phyloP scores from a whole-genome alignment of 331 rosid genomes.

The Rosa hybrid region DNA sequence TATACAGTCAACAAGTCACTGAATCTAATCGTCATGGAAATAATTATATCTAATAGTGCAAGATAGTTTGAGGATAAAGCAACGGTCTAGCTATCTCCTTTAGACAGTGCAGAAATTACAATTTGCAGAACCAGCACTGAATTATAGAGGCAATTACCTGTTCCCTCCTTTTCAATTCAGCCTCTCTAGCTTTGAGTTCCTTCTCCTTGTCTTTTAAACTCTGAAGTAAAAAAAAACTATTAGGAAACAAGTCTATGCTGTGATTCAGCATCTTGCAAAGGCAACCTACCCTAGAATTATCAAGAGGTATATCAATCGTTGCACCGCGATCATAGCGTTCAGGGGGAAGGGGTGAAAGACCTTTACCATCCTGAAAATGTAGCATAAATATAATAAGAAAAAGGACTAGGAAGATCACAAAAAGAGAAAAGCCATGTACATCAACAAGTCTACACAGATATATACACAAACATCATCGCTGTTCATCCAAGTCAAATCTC shows the following conservation, averaged over 20 bases:
- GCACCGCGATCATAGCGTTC: slow-evolving; percentile 89
- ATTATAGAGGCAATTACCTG: slow-evolving; percentile 45
- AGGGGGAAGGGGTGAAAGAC: slow-evolving; percentile 75
- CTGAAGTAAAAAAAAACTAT: slow-evolving; percentile 39
- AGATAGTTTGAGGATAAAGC: too few species aligned
- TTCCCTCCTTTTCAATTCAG: slow-evolving; percentile 85
- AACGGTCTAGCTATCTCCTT: too few species aligned
- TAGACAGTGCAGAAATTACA: neutral
- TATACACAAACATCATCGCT: too few species aligned
- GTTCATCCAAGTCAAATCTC: too few species aligned
- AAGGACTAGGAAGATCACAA: neutral
- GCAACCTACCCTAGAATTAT: slow-evolving; percentile 43
- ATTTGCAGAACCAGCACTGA: neutral
- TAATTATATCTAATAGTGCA: too few species aligned
- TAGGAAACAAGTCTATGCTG: neutral
- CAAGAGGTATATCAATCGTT: slow-evolving; percentile 82
- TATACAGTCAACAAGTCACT: too few species aligned
- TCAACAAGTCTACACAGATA: neutral
- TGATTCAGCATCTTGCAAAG: slow-evolving; percentile 18
- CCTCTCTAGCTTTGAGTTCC: slow-evolving; percentile 85
- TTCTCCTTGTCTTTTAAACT: slow-evolving; percentile 68
- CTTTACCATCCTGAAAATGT: slow-evolving; percentile 59
- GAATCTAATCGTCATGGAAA: too few species aligned
- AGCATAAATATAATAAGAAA: slow-evolving; percentile 12
- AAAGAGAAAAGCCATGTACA: neutral